Conservation (phyloP, 805 yeast genomes). For the Hanseniaspora mollemarum region DNA sequence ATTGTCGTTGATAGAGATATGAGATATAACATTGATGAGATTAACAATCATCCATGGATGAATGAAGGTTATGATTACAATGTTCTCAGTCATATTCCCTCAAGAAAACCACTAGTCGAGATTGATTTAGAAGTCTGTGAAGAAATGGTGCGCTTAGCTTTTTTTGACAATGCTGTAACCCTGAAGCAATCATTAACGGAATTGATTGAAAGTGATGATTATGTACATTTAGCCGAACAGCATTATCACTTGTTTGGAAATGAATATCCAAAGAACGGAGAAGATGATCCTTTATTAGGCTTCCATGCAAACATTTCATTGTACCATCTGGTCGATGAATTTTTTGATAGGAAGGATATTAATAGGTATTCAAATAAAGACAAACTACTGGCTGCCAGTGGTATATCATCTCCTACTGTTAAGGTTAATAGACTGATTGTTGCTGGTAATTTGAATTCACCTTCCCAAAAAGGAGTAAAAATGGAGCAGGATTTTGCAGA, state of each 20-base stretch:
- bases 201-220: slow-evolving; percentile 53
- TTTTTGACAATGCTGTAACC: slow-evolving; percentile 53
- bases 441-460: background rate
- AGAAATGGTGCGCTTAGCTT: slow-evolving; percentile 67
- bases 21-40: slow-evolving; percentile 69
- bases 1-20: slow-evolving; percentile 76
- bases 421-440: background rate
- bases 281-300: slow-evolving; percentile 65
- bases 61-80: slow-evolving; percentile 68
- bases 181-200: slow-evolving; percentile 45
- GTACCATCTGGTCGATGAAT: slow-evolving; percentile 76
- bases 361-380: slow-evolving; percentile 35
- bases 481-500: too few relatives aligned
- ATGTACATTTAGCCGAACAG: slow-evolving; percentile 30
- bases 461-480: background rate
- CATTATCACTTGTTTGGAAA: slow-evolving; percentile 23
- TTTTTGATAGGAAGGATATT: slow-evolving; percentile 50
- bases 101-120: slow-evolving; percentile 54
- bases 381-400: background rate
- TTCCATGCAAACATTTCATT: slow-evolving; percentile 83
- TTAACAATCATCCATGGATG: slow-evolving; percentile 91
- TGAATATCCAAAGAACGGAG: slow-evolving; percentile 10
- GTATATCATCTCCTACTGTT: background rate
- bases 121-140: slow-evolving; percentile 48
- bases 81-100: slow-evolving; percentile 62